Conservation (phyloP, 306 rosid genomes). For the Cucurbita moschata region DNA sequence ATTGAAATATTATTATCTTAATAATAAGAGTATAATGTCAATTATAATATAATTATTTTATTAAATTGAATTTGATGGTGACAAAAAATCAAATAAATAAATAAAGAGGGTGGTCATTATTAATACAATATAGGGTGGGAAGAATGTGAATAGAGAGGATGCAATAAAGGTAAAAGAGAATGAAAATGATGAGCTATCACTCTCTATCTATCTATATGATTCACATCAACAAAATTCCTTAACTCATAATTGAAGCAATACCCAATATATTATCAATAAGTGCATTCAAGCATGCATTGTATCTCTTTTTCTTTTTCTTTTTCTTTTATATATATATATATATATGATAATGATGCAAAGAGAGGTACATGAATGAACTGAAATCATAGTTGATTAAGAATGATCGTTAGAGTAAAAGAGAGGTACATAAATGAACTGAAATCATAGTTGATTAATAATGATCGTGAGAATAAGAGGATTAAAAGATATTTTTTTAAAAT, state of each 20-base stretch:
- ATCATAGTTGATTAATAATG: no score
- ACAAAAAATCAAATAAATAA: background rate
- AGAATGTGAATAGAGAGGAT: background rate
- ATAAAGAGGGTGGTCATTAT: background rate
- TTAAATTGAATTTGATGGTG: background rate
- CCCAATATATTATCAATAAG: background rate
- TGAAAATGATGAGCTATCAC: slow-evolving; percentile 3
- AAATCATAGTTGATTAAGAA: no score
- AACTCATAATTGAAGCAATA: slow-evolving; percentile 1
- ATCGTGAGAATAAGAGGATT: no score
- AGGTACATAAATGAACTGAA: no score
- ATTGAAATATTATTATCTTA: no score
- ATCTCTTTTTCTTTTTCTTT: background rate
- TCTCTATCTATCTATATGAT: background rate
- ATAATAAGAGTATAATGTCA: no score
- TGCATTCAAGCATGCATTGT: background rate
- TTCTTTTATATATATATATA: no score
- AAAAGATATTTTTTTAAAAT: no score
- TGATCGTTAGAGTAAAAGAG: no score
- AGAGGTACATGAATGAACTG: no score
- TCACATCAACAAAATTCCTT: slow-evolving; percentile 2
- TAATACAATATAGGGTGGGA: background rate
- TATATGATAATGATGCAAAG: no score
- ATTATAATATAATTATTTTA: background rate
- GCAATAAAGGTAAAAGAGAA: background rate